A percentile compares a stretch with the other conserved stretches of the same genome.
phyloP scores from a whole-genome alignment of 148 eudicot species.

The Agrostemma githago region DNA sequence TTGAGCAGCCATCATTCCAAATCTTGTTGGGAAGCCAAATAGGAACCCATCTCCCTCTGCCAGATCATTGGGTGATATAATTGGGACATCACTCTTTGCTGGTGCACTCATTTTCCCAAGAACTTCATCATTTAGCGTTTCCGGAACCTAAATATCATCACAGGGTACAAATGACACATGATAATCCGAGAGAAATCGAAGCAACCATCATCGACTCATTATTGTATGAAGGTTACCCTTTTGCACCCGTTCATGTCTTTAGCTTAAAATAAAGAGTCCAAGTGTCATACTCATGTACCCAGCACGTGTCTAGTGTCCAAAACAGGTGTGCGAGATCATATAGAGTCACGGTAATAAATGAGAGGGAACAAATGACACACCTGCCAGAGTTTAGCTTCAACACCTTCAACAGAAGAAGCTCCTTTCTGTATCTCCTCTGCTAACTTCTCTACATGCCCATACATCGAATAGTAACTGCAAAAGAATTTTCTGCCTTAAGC shows the following conservation, averaged over 20 bases:
- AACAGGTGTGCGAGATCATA: too few species aligned
- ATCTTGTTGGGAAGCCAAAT: slow-evolving; percentile 78
- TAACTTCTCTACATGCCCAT: slow-evolving; percentile 65
- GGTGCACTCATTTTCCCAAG: slow-evolving; percentile 70
- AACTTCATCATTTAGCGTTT: slow-evolving; percentile 51
- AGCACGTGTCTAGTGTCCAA: too few species aligned
- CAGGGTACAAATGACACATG: background rate
- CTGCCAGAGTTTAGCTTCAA: slow-evolving; percentile 87
- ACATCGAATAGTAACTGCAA: slow-evolving; percentile 69
- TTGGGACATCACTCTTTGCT: slow-evolving; percentile 56
- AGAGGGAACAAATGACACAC: slow-evolving; percentile 22
- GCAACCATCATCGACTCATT: too few species aligned
- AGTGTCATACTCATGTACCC: too few species aligned
- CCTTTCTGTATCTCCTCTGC: slow-evolving; percentile 75
- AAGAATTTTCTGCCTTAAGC: background rate
- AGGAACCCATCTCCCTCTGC: slow-evolving; percentile 69
- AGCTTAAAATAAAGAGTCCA: too few species aligned
- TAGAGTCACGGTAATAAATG: too few species aligned
- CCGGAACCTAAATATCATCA: slow-evolving; percentile 45
- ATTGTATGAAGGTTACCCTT: too few species aligned
- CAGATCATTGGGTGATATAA: slow-evolving; percentile 48
- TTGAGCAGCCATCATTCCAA: slow-evolving; percentile 81
- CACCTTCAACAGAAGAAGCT: slow-evolving; percentile 72
- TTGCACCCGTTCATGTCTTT: too few species aligned
- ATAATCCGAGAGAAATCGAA: too few species aligned